Evolutionary conservation across 768 basidiomycete genomes (phyloP).

Genomic region (Lentinula sp.): DNA sequence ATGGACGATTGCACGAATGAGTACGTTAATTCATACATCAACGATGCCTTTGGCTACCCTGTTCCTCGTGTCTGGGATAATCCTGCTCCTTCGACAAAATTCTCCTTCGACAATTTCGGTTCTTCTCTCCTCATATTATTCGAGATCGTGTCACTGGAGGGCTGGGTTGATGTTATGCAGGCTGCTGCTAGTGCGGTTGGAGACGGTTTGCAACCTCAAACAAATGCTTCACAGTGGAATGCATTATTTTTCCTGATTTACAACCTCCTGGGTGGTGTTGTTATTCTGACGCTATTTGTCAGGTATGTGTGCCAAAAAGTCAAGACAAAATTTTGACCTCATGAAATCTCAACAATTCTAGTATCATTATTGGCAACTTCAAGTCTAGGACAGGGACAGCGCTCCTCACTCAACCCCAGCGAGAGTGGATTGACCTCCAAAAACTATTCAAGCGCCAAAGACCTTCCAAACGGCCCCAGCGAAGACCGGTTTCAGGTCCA

Average conservation of each 20-base stretch:
- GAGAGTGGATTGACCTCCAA: slow-evolving; percentile 92
- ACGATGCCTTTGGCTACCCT: slow-evolving; percentile 57
- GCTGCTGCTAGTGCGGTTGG: slow-evolving; percentile 77
- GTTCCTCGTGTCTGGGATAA: slow-evolving; percentile 88
- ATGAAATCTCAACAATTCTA: slow-evolving; percentile 25
- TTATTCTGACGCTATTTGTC: slow-evolving; percentile 86
- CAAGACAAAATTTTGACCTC: background rate
- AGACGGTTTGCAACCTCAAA: slow-evolving; percentile 58
- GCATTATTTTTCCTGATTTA: slow-evolving; percentile 90
- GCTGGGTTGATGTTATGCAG: slow-evolving; percentile 93
- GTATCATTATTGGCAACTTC: slow-evolving; percentile 96
- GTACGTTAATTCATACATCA: slow-evolving; percentile 59
- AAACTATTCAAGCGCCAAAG: slow-evolving; percentile 83
- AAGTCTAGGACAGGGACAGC: slow-evolving; percentile 82
- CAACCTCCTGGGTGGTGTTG: slow-evolving; percentile 85
- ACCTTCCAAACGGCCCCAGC: slow-evolving; percentile 77
- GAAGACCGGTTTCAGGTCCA: slow-evolving; percentile 44
- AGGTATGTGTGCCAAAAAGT: slow-evolving; percentile 44
- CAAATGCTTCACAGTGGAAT: slow-evolving; percentile 72
- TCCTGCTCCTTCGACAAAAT: slow-evolving; percentile 75
- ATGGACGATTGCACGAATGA: slow-evolving; percentile 69
- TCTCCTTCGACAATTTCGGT: slow-evolving; percentile 86
- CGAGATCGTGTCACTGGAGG: slow-evolving; percentile 93
- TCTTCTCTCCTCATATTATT: slow-evolving; percentile 86
- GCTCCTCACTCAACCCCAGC: slow-evolving; percentile 77